Evolutionary conservation across 2,329 filamentous ascomycete genomes (phyloP).

Genomic region (Colletotrichum theobromicola): DNA sequence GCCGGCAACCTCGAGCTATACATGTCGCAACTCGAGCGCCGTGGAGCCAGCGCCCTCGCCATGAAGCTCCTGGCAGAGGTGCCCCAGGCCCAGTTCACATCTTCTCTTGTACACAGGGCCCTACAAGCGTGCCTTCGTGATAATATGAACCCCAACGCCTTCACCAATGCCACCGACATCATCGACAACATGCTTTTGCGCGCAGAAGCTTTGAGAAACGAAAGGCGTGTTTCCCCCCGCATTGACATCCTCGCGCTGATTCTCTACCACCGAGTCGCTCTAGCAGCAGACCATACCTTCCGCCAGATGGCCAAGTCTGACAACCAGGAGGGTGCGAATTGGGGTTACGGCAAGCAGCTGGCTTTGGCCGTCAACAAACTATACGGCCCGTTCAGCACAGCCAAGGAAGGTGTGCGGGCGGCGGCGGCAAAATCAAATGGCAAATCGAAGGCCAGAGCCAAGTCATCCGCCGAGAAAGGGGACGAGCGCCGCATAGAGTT

Average conservation of each 20-base stretch:
- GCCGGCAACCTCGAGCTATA: constrained; percentile 62
- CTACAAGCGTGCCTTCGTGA: constrained; percentile 78
- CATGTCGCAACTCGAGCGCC: constrained; percentile 66
- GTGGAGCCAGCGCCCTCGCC: constrained; percentile 68
- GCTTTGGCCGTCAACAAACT: constrained; percentile 53
- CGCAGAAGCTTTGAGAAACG: background rate
- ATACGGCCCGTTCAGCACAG: constrained; percentile 51
- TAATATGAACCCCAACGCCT: constrained; percentile 73
- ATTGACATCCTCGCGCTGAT: constrained; percentile 57
- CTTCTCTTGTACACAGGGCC: constrained; percentile 71
- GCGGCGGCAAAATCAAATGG: constrained; percentile 24
- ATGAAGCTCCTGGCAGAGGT: constrained; percentile 64
- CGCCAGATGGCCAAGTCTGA: constrained; percentile 34
- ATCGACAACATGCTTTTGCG: constrained; percentile 64
- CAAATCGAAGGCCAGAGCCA: constrained; percentile 1
- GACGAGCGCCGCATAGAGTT: constrained; percentile 34
- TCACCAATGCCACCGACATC: constrained; percentile 68
- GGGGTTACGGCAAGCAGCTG: constrained; percentile 56
- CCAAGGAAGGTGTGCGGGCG: constrained; percentile 36
- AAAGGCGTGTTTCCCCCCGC: background rate
- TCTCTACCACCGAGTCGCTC: constrained; percentile 61
- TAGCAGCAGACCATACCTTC: constrained; percentile 50
- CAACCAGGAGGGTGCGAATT: constrained; percentile 39
- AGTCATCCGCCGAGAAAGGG: background rate
- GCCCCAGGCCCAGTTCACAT: constrained; percentile 46